Evolutionary conservation across 345 rosid species (phyloP).

Genomic region (Populus alba): DNA sequence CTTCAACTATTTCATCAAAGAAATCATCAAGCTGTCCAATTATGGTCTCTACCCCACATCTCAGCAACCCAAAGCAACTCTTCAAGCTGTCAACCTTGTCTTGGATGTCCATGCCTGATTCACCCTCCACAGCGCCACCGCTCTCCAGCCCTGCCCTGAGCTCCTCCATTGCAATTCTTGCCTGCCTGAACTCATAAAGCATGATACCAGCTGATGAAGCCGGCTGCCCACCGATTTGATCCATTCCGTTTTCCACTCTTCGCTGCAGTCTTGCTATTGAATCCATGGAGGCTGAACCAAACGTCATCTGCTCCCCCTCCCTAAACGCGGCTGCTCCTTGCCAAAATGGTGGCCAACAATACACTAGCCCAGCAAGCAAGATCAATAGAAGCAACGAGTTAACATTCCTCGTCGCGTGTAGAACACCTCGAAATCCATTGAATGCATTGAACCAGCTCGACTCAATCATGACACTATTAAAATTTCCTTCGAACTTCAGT

Average conservation of each 20-base stretch:
- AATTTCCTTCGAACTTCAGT: constrained; percentile 1
- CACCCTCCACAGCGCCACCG: constrained; percentile 23
- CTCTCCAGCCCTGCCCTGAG: constrained; percentile 56
- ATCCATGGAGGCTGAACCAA: constrained; percentile 52
- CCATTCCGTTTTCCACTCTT: constrained; percentile 54
- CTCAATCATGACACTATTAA: constrained; percentile 24
- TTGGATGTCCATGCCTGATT: constrained; percentile 32
- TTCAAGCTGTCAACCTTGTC: constrained; percentile 55
- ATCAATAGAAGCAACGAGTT: constrained; percentile 61
- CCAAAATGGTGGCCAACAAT: constrained; percentile 39
- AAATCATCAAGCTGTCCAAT: constrained; percentile 80
- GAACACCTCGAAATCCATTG: constrained; percentile 78
- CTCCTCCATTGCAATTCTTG: constrained; percentile 60
- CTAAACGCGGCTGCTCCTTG: constrained; percentile 16
- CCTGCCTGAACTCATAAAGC: constrained; percentile 56
- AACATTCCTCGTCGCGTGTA: constrained; percentile 69
- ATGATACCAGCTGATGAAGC: constrained; percentile 31
- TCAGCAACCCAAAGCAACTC: constrained; percentile 58
- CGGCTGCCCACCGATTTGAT: constrained; percentile 38
- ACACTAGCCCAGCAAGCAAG: constrained; percentile 58
- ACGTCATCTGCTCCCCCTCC: constrained; percentile 1
- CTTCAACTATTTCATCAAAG: constrained; percentile 87
- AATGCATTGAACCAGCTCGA: constrained; percentile 55
- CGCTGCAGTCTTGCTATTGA: constrained; percentile 53
- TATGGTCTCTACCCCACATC: constrained; percentile 62